phyloP scores from a whole-genome alignment of 202 grass and related monocot genomes.

The Carex arenaria region DNA sequence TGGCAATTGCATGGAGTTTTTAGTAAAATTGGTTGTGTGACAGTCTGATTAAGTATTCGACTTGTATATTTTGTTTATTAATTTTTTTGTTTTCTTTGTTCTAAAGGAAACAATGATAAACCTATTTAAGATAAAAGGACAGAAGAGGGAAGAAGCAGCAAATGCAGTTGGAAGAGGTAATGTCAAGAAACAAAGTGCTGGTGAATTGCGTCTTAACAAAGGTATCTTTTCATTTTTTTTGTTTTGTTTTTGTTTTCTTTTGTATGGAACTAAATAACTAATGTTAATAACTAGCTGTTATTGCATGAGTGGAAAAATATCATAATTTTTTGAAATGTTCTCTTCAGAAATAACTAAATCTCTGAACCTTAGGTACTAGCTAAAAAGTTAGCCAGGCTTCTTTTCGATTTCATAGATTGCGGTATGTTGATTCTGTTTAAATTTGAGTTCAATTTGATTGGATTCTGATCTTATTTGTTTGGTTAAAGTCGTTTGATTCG shows the following conservation, averaged over 20 bases:
- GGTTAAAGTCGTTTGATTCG: too few species aligned
- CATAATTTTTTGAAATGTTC: not conserved
- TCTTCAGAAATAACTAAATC: not conserved
- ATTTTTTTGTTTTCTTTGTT: not conserved
- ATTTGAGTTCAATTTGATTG: not conserved
- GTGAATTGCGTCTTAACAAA: slow-evolving; percentile 79
- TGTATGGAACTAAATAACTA: not conserved
- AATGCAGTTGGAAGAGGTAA: slow-evolving; percentile 56
- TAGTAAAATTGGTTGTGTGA: not conserved
- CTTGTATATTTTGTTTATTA: not conserved
- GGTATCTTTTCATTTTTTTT: slow-evolving; percentile 25
- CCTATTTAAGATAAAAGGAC: slow-evolving; percentile 84
- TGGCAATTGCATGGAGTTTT: not conserved
- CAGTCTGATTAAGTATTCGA: not conserved
- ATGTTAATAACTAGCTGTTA: not conserved
- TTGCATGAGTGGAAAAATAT: not conserved
- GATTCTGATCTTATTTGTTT: too few species aligned
- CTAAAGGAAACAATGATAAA: slow-evolving; percentile 60
- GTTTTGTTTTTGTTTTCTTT: not conserved
- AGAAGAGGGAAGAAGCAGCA: slow-evolving; percentile 70
- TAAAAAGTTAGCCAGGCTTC: not conserved
- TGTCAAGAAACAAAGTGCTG: slow-evolving; percentile 74
- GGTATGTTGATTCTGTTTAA: not conserved
- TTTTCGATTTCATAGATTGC: not conserved
- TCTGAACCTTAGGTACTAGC: not conserved